Conservation (phyloP, 495 filamentous ascomycete genomes). For the Neurospora discreta region DNA sequence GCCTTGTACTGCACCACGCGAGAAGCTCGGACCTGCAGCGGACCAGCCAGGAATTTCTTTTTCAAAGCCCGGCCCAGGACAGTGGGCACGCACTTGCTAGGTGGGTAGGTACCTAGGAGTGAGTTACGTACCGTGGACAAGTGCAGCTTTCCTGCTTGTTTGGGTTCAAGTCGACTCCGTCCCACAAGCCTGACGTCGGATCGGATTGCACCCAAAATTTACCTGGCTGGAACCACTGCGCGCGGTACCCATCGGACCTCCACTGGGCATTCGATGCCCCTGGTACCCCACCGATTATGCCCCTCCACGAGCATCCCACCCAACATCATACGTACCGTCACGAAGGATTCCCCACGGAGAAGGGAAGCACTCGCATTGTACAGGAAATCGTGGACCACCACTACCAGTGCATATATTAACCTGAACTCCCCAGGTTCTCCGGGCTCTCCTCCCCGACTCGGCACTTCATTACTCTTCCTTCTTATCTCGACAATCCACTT, state of each 20-base stretch:
- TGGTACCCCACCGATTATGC: neutral
- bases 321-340: neutral
- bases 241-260: neutral
- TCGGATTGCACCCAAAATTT: neutral
- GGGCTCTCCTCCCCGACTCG: conserved; percentile 21
- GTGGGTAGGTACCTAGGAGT: too few relatives aligned
- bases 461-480: conserved; percentile 26
- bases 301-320: neutral
- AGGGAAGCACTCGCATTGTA: conserved; percentile 6
- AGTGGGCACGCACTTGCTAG: neutral
- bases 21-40: neutral
- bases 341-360: neutral
- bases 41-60: neutral
- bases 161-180: neutral
- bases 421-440: conserved; percentile 12
- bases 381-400: neutral
- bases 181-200: neutral
- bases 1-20: neutral
- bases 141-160: neutral
- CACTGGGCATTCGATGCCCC: neutral
- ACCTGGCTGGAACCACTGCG: neutral
- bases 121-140: neutral
- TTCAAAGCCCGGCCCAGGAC: too few relatives aligned
- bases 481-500: conserved; percentile 21
- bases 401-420: conserved; percentile 8